Percentiles rank a stretch among this genome's conserved stretches.
Evolutionary conservation across 768 basidiomycete genomes (phyloP).

Genomic region (Kwoniella dendrophila): DNA sequence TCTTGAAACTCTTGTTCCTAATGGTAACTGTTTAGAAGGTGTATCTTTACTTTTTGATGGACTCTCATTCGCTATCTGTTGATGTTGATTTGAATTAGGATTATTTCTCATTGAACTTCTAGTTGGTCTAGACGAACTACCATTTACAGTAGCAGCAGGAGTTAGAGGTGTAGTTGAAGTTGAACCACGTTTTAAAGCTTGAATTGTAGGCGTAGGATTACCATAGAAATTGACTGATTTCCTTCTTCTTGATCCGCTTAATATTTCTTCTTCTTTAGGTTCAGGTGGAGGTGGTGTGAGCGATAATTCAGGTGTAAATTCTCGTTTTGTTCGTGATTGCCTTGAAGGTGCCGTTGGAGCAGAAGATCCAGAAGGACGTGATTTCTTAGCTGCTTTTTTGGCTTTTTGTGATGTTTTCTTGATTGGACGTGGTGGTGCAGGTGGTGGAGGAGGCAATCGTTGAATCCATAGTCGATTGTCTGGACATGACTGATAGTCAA

Average conservation of each 20-base stretch:
- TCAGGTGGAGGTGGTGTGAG: conserved; percentile 24
- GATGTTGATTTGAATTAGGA: not conserved
- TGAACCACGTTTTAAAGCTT: conserved; percentile 35
- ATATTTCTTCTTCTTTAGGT: conserved; percentile 13
- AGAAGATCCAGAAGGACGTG: conserved; percentile 12
- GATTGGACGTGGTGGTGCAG: conserved; percentile 26
- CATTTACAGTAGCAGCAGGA: not conserved
- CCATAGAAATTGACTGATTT: conserved; percentile 46
- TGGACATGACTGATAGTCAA: conserved; percentile 13
- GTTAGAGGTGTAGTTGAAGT: not conserved
- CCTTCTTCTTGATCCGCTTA: conserved; percentile 34
- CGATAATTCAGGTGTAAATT: conserved; percentile 24
- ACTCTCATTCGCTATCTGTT: conserved; percentile 10
- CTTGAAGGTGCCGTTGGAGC: conserved; percentile 9
- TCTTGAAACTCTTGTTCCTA: conserved; percentile 36
- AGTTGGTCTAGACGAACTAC: conserved; percentile 19
- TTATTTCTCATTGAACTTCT: conserved; percentile 27
- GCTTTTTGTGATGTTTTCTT: conserved; percentile 46
- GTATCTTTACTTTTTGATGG: conserved; percentile 16
- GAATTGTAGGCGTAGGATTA: conserved; percentile 34
- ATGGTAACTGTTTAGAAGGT: conserved; percentile 28
- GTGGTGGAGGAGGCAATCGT: conserved; percentile 46
- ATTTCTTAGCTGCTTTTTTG: conserved; percentile 34
- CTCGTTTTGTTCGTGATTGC: conserved; percentile 31
- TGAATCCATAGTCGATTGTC: conserved; percentile 56